Evolutionary conservation across 2,329 filamentous ascomycete species (phyloP).

Genomic region (Xylaria sp.): DNA sequence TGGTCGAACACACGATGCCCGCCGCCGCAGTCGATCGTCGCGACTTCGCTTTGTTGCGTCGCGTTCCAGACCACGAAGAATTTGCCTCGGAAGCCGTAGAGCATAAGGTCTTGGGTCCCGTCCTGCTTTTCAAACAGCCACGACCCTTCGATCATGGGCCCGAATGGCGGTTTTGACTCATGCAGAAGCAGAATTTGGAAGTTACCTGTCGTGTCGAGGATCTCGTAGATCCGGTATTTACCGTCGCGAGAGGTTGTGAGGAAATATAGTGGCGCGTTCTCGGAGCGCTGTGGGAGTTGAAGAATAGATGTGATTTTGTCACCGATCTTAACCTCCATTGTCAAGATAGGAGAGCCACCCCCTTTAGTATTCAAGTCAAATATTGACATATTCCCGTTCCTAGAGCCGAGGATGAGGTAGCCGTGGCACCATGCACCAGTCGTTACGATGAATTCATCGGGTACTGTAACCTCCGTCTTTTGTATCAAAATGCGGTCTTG

Average conservation of each 20-base stretch:
- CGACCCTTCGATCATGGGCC: constrained; percentile 76
- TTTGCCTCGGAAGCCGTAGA: constrained; percentile 82
- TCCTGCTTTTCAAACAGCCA: constrained; percentile 55
- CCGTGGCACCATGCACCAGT: constrained; percentile 50
- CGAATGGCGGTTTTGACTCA: constrained; percentile 71
- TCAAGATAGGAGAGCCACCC: constrained; percentile 40
- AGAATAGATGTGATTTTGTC: constrained; percentile 74
- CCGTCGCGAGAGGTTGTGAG: constrained; percentile 80
- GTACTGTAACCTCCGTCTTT: constrained; percentile 46
- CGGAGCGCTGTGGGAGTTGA: constrained; percentile 46
- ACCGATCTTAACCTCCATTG: constrained; percentile 49
- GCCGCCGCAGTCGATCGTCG: constrained; percentile 80
- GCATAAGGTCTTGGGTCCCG: constrained; percentile 60
- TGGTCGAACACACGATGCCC: constrained; percentile 76
- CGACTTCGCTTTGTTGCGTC: constrained; percentile 69
- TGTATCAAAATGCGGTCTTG: constrained; percentile 38
- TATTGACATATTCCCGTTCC: constrained; percentile 55
- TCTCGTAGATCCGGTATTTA: constrained; percentile 68
- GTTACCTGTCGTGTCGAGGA: constrained; percentile 35
- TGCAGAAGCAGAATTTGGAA: constrained; percentile 61
- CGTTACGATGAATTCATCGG: constrained; percentile 56
- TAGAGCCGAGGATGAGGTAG: constrained; percentile 59
- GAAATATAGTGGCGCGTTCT: constrained; percentile 51
- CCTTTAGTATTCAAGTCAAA: constrained; percentile 36
- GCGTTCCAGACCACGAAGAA: constrained; percentile 84